Base-by-base conservation (phyloP, 768 basidiomycete species). In the Lepiota brunneoincarnata region DNA sequence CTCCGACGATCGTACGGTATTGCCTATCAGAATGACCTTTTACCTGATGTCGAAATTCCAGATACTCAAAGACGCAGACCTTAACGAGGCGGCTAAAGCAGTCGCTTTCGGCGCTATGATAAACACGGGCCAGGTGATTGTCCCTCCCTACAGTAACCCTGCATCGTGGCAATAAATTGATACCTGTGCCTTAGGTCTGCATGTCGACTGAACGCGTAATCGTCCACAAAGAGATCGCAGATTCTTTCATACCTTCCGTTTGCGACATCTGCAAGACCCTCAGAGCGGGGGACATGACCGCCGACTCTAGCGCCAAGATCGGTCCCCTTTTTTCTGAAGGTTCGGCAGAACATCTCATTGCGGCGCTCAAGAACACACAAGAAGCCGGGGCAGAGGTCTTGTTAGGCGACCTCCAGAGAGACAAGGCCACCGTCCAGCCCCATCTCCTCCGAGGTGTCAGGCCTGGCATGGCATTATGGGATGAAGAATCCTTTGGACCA, bases 191-290 rank as follows among this genome's bases (percentile, higher is more conserved):
- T 21, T 41, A 83, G 66, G 71, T 82, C 39, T 83, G 81, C 67
- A 81, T 83, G 78, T 80, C 81, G 1, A 77, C 80, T 6, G 80
- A 81, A 59, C 76, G 81, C 6, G 75, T 82, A n/a, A 78, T 83
- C 40, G 76, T 75, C 26, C 78, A 81, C 57, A 65, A 72, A 15
- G 68, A 63, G 6, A 66, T 74, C 11, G 70, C 75, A 9, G 64
- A 72, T 0, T 51, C 52, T 1, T 69, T 82, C 11, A 61, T 75
- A 11, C 51, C 61, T 3, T 59, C 69, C 9, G 62, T 83, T 14
- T 65, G 65, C 34, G 51, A 58, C 2, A 64, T 76, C 3, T 65
- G 62, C 41, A 59, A 55, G 43, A 48, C 59, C 5, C 57, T 81
- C 31, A 75, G 69, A 36, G 76, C 74, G 0, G 79, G 79, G 0